Base-by-base conservation (phyloP, 192 early-diverging fungal species). In the Podila horticola region DNA sequence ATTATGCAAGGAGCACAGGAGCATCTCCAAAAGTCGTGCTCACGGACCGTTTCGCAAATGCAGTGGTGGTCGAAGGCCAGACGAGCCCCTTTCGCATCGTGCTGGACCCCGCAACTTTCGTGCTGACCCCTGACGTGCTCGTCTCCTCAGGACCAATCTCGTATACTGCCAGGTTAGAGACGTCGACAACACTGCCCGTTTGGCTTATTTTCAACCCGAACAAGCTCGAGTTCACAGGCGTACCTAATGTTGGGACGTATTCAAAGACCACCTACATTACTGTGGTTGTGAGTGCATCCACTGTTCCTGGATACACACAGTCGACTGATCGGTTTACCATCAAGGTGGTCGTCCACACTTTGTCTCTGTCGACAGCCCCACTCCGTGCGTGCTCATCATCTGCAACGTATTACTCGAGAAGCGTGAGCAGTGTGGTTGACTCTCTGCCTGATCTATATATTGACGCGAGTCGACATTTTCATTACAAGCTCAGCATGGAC, bases 311-410 rank as follows among this genome's bases (percentile, higher is more conserved):
- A 9, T 59, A 29, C 22, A 60, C 28, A 1, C 67, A 69, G 7
- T 57, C 67, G n/a, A 69, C 67, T 20, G 57, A 60, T 60, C 67
- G 38, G 26, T 45, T 69, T 28, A 69, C 67, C 0, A 69, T 69
- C 58, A 57, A 60, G 58, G 34, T 69, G 28, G 26, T 30, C 6
- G 58, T 48, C 5, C 67, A 69, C 17, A 52, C 67, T 1, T 33
- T 69, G 6, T 24, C 31, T 5, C 67, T 69, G 9, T 58, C 67
- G 5, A 69, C 67, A 2, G 58, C 36, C 3, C 38, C 67, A 30
- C 6, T 45, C 5, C 57, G 67, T 38, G 30, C 67, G n/a, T 69
- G 67, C 34, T 69, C 67, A 3, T 45, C 67, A 5, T 58, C 67
- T 0, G 33, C 36, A 4, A 15, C 45, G 2, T 69, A 58, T n/a